Evolutionary conservation across 2,329 filamentous ascomycete genomes (phyloP).

Genomic region (Verticillium nubilum): DNA sequence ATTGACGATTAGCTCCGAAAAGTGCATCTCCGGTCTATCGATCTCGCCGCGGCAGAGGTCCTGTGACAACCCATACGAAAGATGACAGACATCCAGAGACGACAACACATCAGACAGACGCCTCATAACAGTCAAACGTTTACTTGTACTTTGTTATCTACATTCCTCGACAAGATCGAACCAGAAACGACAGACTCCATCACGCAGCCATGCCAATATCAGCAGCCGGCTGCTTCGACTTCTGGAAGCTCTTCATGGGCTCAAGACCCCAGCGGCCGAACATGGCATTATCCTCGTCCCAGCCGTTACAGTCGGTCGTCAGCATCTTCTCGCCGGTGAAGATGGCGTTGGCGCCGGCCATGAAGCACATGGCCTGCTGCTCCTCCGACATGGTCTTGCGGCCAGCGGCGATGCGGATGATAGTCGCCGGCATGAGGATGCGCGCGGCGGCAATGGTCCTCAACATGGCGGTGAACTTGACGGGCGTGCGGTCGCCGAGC

Average conservation of each 20-base stretch:
- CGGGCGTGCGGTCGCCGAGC: constrained; percentile 65
- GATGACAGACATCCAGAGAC: too few species aligned
- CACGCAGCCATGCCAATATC: background rate
- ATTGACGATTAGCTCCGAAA: too few species aligned
- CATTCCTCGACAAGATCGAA: too few species aligned
- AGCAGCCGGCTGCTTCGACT: constrained; percentile 16
- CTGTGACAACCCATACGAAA: too few species aligned
- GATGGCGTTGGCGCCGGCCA: constrained; percentile 88
- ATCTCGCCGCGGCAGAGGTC: too few species aligned
- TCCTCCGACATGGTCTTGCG: constrained; percentile 81
- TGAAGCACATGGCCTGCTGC: constrained; percentile 84
- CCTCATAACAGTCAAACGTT: too few species aligned
- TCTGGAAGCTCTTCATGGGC: constrained; percentile 61
- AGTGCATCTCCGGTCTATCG: too few species aligned
- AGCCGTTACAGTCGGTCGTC: constrained; percentile 85
- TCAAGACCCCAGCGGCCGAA: constrained; percentile 77
- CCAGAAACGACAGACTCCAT: background rate
- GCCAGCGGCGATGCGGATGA: constrained; percentile 81
- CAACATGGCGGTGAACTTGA: constrained; percentile 73
- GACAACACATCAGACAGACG: too few species aligned
- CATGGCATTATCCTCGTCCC: constrained; percentile 82
- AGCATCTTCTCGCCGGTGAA: constrained; percentile 96
- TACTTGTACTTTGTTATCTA: too few species aligned
- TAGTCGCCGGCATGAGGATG: constrained; percentile 76
- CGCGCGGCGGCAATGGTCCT: constrained; percentile 80